Evolutionary conservation across 768 basidiomycete genomes (phyloP).

Genomic region (Trametes cingulata): DNA sequence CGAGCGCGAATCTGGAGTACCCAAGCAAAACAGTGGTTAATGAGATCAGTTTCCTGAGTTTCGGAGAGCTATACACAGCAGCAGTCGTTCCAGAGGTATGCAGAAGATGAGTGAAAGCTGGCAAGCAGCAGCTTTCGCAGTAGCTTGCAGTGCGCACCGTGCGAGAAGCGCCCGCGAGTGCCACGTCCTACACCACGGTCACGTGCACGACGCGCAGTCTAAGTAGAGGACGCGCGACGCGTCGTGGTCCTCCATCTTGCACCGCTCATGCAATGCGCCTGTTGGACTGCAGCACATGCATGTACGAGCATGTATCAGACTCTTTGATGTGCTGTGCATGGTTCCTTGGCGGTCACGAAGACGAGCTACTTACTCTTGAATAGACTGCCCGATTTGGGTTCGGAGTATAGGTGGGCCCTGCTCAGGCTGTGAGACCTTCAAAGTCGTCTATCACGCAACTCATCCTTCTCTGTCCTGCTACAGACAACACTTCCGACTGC

Average conservation of each 20-base stretch:
- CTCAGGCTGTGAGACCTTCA: no score
- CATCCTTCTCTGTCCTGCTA: no score
- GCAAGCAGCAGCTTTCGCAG: neutral
- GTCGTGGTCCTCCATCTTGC: neutral
- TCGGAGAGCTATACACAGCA: neutral
- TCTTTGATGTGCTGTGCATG: no score
- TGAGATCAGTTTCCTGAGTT: no score
- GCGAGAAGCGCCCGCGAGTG: neutral
- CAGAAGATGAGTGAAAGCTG: neutral
- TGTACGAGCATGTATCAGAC: no score
- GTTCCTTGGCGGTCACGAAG: no score
- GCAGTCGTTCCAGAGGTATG: neutral
- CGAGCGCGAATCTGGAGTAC: neutral
- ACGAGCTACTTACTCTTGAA: no score
- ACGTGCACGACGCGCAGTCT: neutral
- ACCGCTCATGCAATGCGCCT: neutral
- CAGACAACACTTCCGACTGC: no score
- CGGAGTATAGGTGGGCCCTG: no score
- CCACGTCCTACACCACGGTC: conserved; percentile 13
- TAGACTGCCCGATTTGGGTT: no score
- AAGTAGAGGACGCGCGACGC: neutral
- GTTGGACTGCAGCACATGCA: no score
- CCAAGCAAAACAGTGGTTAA: neutral
- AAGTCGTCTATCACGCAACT: no score
- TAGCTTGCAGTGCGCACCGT: neutral